Base-by-base conservation (phyloP, 345 rosid genomes). In the Eucalyptus erythrocorys region DNA sequence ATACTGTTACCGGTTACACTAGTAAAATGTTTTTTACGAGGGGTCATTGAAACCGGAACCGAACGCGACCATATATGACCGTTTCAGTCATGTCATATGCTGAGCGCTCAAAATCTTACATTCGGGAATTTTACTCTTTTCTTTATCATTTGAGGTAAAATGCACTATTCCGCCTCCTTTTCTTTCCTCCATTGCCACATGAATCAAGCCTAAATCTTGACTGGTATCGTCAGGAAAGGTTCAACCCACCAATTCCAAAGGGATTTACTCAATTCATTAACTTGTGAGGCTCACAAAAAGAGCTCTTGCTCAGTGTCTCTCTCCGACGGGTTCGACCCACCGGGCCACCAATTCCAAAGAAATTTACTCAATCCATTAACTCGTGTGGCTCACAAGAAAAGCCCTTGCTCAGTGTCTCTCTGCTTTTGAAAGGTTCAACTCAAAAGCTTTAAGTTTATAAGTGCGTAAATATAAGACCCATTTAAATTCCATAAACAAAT, bases 1-100 rank as follows among this genome's bases (percentile, higher is more conserved):
- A 13, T 61, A 61, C 68, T 61, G 15, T 3, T 13, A n/a, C 15
- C 8, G 9, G 17, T 6, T 13, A 64, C 71, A 14, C 71, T 61
- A 5, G 34, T 61, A 16, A 32, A 66, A 32, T 7, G 22, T 66
- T 32, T 21, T 8, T 7, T 66, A 66, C 6, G 12, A 12, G 42
- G 3, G 22, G 42, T 16, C 12, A 32, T 3, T 66, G 80, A 32
- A 68, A 17, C 42, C 7, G 6, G 22, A 16, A 68, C 22, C 2
- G 6, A 34, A 68, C 1, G 2, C 24, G 2, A 68, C 6, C 11
- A 7, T 16, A 68, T 32, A 16, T 32, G 79, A 32, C 9, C 5
- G 1, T 66, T 66, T 66, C 1, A 6, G 11, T 22, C 22, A 0
- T 32, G 40, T 11, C 0, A 66, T 66, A 0, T 64, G 76, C 37